Evolutionary conservation across 495 filamentous ascomycete genomes (phyloP).

Genomic region (Tuber magnatum): DNA sequence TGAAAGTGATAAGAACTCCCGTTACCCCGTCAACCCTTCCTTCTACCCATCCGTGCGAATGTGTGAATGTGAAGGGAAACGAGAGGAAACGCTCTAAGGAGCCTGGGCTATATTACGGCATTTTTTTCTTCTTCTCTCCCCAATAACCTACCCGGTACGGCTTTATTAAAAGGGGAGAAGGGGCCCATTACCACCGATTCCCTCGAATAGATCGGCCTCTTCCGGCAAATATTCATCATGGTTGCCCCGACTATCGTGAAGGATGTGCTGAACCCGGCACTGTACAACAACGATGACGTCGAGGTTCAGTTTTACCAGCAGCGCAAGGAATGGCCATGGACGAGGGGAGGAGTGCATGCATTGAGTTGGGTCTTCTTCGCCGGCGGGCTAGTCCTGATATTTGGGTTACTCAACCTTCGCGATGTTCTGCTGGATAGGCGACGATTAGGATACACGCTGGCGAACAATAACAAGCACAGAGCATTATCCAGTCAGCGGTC

Average conservation of each 20-base stretch:
- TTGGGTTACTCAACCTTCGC: constrained; percentile 36
- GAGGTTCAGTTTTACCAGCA: constrained; percentile 36
- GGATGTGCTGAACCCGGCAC: constrained; percentile 34
- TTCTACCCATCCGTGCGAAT: constrained; percentile 5
- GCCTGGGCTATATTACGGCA: constrained; percentile 9
- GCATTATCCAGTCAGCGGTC: constrained; percentile 26
- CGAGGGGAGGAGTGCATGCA: constrained; percentile 33
- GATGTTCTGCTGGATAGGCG: constrained; percentile 37
- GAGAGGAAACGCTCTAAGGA: constrained; percentile 31
- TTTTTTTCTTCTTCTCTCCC: neutral
- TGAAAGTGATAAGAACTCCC: constrained; percentile 25
- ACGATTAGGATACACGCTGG: constrained; percentile 31
- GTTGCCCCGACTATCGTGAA: constrained; percentile 8
- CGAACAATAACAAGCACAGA: constrained; percentile 21
- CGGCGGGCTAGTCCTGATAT: constrained; percentile 35
- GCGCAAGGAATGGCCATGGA: constrained; percentile 36
- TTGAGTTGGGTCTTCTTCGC: constrained; percentile 38
- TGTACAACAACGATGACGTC: constrained; percentile 37
- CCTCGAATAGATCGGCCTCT: constrained; percentile 3
- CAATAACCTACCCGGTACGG: neutral
- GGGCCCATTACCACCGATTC: constrained; percentile 6
- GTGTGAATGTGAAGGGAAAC: constrained; percentile 31
- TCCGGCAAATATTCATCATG: constrained; percentile 6
- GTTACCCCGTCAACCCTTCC: constrained; percentile 16
- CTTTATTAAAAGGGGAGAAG: neutral